Conservation (phyloP, 768 basidiomycete genomes). For the Strobilomyces dryophilus region DNA sequence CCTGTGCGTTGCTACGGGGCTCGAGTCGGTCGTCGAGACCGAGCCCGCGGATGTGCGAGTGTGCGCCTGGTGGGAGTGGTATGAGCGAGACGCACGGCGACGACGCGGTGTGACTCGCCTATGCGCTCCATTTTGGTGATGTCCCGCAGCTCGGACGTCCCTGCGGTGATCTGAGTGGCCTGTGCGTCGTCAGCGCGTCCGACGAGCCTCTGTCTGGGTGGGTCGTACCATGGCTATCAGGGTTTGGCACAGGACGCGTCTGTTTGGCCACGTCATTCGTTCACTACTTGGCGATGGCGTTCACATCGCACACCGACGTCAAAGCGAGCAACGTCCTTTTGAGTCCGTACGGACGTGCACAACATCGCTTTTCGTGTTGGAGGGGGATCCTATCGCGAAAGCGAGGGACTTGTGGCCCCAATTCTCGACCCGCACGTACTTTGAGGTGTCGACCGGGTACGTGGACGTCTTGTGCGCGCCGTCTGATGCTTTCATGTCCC, state of each 20-base stretch:
- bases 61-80: conserved; percentile 62
- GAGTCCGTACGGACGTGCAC: no score
- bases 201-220: background rate
- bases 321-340: no score
- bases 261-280: conserved; percentile 59
- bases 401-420: conserved; percentile 64
- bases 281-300: conserved; percentile 36
- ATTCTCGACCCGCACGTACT: conserved; percentile 14
- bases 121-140: conserved; percentile 94
- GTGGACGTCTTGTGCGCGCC: conserved; percentile 16
- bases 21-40: conserved; percentile 91
- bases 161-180: conserved; percentile 74
- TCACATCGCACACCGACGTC: conserved; percentile 62
- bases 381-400: conserved; percentile 7
- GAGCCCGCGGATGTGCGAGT: conserved; percentile 93
- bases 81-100: background rate
- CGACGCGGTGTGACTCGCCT: conserved; percentile 68
- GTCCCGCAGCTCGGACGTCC: no score
- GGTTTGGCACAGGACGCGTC: no score
- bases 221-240: no score
- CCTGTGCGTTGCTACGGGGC: conserved; percentile 83
- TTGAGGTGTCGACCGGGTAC: conserved; percentile 39
- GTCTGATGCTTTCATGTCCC: conserved; percentile 29
- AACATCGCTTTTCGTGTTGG: no score
- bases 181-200: conserved; percentile 16